phyloP scores from a whole-genome alignment of 352 stramenopile genomes.

The Detonula confervacea region DNA sequence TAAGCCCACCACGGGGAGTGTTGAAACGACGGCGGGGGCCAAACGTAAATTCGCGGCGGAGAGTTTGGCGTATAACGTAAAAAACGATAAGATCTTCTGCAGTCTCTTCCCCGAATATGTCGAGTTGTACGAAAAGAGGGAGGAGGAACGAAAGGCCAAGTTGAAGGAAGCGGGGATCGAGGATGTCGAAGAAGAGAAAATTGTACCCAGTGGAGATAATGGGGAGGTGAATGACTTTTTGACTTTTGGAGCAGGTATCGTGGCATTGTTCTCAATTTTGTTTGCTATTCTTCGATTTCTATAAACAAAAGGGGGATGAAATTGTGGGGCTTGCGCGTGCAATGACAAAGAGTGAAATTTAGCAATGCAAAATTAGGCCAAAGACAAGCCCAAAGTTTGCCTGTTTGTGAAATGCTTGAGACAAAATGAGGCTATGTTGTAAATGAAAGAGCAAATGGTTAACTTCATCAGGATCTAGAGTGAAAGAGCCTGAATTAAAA shows the following conservation, averaged over 20 bases:
- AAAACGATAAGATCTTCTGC: constrained; percentile 67
- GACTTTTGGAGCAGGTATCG: constrained; percentile 60
- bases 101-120: constrained; percentile 80
- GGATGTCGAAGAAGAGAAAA: constrained; percentile 13
- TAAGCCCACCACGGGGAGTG: constrained; percentile 67
- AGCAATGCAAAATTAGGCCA: too few relatives aligned
- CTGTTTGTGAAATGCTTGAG: too few relatives aligned
- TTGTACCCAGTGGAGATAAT: constrained; percentile 23
- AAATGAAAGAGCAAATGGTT: too few relatives aligned
- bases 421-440: too few relatives aligned
- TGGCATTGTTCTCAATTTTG: constrained; percentile 70
- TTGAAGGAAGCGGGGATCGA: constrained; percentile 2
- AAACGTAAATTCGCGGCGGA: constrained; percentile 67
- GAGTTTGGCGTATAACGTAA: constrained; percentile 81
- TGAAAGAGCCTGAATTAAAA: too few relatives aligned
- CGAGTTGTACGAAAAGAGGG: constrained; percentile 60
- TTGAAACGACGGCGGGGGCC: constrained; percentile 66
- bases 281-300: constrained; percentile 55
- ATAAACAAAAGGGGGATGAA: too few relatives aligned
- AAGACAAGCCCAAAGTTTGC: too few relatives aligned
- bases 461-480: too few relatives aligned
- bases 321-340: too few relatives aligned
- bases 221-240: constrained; percentile 52
- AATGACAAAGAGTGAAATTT: too few relatives aligned
- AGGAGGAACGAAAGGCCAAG: constrained; percentile 44